Percentiles rank a stretch among this genome's conserved stretches.
phyloP scores from a whole-genome alignment of 2,329 filamentous ascomycete genomes.

The Purpureocillium lavendulum region DNA sequence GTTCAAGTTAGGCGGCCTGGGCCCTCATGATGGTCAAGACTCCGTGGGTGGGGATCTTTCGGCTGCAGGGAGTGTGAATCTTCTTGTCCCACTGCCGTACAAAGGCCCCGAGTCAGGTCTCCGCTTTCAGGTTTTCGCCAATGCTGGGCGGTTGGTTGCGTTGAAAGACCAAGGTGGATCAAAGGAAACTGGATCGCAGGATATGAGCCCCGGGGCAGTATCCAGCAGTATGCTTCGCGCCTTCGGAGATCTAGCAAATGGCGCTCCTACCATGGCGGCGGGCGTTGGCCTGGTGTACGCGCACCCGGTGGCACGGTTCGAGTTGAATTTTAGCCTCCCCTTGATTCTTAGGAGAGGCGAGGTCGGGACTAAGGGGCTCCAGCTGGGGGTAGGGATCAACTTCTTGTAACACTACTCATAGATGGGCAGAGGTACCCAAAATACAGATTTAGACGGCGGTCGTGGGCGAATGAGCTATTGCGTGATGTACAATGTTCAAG shows the following conservation, averaged over 20 bases:
- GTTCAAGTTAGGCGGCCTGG: conserved; percentile 82
- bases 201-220: conserved; percentile 35
- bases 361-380: conserved; percentile 81
- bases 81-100: conserved; percentile 77
- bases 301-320: conserved; percentile 85
- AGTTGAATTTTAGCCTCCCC: conserved; percentile 90
- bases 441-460: too few species aligned
- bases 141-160: conserved; percentile 77
- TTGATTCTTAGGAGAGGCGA: conserved; percentile 75
- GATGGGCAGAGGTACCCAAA: too few species aligned
- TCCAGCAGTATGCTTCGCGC: conserved; percentile 49
- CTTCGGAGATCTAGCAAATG: conserved; percentile 61
- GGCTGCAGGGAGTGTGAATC: conserved; percentile 77
- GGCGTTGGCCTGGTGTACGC: conserved; percentile 91
- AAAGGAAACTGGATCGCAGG: conserved; percentile 23
- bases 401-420: conserved; percentile 57
- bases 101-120: conserved; percentile 77
- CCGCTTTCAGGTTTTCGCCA: conserved; percentile 83
- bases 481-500: too few species aligned
- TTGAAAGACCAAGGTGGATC: conserved; percentile 43
- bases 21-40: conserved; percentile 78
- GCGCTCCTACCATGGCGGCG: conserved; percentile 75
- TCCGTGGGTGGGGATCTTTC: conserved; percentile 88
- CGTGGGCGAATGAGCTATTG: too few species aligned
- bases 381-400: conserved; percentile 93